phyloP scores from a whole-genome alignment of 1,284 basidiomycete genomes.

The Megacollybia platyphylla region DNA sequence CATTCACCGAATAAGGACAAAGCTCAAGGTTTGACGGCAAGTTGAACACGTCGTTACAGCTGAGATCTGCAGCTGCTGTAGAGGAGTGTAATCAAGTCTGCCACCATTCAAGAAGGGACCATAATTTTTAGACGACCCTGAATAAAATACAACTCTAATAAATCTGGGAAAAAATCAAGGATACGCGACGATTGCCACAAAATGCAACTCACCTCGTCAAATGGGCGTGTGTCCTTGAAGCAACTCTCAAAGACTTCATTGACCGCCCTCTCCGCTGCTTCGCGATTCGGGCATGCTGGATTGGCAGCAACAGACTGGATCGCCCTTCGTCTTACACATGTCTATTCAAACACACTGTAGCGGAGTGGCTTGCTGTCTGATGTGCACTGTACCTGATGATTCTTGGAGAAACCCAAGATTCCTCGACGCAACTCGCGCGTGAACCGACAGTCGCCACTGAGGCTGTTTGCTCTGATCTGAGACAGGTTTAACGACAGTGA shows the following conservation, averaged over 20 bases:
- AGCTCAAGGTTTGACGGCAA: no score
- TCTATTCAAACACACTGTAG: slow-evolving; percentile 26
- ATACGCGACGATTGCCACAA: no score
- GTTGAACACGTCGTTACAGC: no score
- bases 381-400: slow-evolving; percentile 66
- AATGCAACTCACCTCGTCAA: slow-evolving; percentile 67
- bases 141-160: no score
- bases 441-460: slow-evolving; percentile 88
- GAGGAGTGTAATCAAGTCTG: no score
- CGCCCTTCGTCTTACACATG: slow-evolving; percentile 83
- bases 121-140: no score
- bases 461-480: slow-evolving; percentile 87
- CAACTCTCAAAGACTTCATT: slow-evolving; percentile 97
- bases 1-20: no score
- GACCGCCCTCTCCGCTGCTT: slow-evolving; percentile 76
- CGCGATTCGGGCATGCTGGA: slow-evolving; percentile 66
- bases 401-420: slow-evolving; percentile 73
- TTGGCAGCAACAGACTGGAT: slow-evolving; percentile 74
- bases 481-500: not conserved
- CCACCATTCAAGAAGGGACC: no score
- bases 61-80: no score
- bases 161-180: no score
- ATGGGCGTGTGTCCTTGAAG: slow-evolving; percentile 90
- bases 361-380: slow-evolving; percentile 3
- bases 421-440: slow-evolving; percentile 72